Base-by-base conservation (phyloP, 371 early-diverging fungal species). In the Choanephora cucurbitarum region DNA sequence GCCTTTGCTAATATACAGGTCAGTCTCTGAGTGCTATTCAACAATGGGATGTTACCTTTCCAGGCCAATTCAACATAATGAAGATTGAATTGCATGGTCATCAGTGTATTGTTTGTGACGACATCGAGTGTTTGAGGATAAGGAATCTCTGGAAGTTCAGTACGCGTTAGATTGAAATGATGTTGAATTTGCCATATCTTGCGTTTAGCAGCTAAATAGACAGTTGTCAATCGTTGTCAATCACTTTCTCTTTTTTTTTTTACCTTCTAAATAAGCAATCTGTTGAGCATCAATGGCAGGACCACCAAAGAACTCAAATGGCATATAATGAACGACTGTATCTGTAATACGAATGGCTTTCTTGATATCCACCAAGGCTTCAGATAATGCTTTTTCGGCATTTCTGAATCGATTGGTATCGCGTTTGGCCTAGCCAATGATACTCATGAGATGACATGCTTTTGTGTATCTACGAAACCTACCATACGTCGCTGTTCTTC, bases 251-350 rank as follows among this genome's bases (percentile, higher is more conserved):
- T 6, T 40, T 44, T 45, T 47, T 22, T 13, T 31, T 21, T 49
- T 72, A 73, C 73, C 57, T 62, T 73, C 72, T 9, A 75, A 19
- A 31, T 67, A 66, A 15, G 60, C 52, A 5, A 69, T 44, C 44
- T 75, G 75, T 34, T 71, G 62, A n/a, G 49, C 58, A 49, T 75
- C 76, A 51, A 75, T 59, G 31, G 70, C 46, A 2, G 64, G 60
- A 1, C 65, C 70, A 46, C 66, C 70, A 66, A 75, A 75, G 19
- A 75, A 52, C 24, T 75, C 76, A 52, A 75, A 75, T 3, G 72
- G 68, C 6, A 65, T 62, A 43, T 70, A 75, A 31, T 65, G 62
- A 11, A 68, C 34, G 0, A 63, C 57, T 23, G 55, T 64, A 28
- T 66, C 66, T 14, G 72, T 17, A n/a, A 72, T 28, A 8, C 67